Conservation (phyloP, 1,284 basidiomycete species). For the Microbotryum silenes-acaulis region DNA sequence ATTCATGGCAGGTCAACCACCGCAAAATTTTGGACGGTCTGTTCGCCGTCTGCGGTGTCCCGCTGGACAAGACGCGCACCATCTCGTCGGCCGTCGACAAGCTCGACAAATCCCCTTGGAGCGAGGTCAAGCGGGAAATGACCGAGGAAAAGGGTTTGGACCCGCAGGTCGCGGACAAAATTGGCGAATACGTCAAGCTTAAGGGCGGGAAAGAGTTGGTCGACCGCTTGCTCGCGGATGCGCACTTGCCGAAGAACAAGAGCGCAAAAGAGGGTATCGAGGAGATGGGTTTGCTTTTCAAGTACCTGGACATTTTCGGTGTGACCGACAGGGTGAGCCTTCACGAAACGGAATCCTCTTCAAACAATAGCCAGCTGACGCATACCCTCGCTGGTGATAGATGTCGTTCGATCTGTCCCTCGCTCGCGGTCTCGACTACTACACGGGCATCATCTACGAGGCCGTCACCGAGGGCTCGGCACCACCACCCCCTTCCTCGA, state of each 20-base stretch:
- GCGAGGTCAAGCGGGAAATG: slow-evolving; percentile 93
- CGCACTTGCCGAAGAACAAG: slow-evolving; percentile 58
- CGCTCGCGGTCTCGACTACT: slow-evolving; percentile 94
- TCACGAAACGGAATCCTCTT: neutral
- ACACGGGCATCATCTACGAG: slow-evolving; percentile 98
- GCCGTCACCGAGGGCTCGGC: slow-evolving; percentile 88
- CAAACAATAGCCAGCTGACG: neutral
- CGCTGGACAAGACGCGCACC: slow-evolving; percentile 78
- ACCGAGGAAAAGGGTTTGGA: slow-evolving; percentile 87
- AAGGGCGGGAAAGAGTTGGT: slow-evolving; percentile 85
- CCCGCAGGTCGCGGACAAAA: slow-evolving; percentile 76
- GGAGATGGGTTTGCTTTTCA: slow-evolving; percentile 87
- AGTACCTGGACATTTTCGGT: slow-evolving; percentile 71
- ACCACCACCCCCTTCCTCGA: slow-evolving; percentile 59
- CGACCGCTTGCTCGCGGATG: slow-evolving; percentile 62
- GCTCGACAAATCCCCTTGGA: slow-evolving; percentile 94
- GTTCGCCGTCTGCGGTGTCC: slow-evolving; percentile 93
- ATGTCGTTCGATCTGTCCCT: slow-evolving; percentile 94
- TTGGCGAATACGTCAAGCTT: slow-evolving; percentile 91
- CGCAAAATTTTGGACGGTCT: slow-evolving; percentile 96
- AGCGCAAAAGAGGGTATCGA: slow-evolving; percentile 73
- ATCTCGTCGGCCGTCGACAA: slow-evolving; percentile 98
- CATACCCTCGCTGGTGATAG: slow-evolving; percentile 42
- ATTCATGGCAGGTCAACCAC: slow-evolving; percentile 67
- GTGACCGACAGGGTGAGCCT: slow-evolving; percentile 62